These are phyloP conservation scores for Neurospora terricola DNA, from an alignment of 495 filamentous ascomycete genomes.

Conservation along the genomic window DNA sequence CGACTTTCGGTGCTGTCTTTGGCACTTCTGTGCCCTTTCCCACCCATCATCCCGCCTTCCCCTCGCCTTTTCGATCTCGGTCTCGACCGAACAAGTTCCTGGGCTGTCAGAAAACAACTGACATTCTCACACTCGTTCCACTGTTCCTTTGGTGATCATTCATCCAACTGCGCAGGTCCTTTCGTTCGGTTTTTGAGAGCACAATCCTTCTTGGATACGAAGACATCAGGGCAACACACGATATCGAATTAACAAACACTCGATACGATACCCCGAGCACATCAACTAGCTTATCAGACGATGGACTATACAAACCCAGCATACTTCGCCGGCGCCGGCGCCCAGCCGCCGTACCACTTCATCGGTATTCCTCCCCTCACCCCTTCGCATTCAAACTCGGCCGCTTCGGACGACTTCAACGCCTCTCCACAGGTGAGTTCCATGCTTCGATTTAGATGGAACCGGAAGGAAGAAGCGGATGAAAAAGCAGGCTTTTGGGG, in stretches of 20 bases:
- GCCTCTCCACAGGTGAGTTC: constrained; percentile 44
- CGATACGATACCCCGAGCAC: background rate
- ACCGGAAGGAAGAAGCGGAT: background rate
- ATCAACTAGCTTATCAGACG: background rate
- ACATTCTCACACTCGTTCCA: background rate
- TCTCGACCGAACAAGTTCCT: background rate
- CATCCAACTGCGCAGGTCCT: background rate
- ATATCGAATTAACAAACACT: background rate
- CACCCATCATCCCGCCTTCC: background rate
- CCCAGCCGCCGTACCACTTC: constrained; percentile 42
- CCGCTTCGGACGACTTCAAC: constrained; percentile 44
- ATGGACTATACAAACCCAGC: constrained; percentile 37
- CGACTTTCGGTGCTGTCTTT: background rate
- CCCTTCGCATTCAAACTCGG: constrained; percentile 42
- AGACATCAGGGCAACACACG: background rate
- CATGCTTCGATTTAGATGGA: background rate
- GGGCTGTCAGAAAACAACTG: background rate
- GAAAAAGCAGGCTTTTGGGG: background rate
- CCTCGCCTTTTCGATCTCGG: background rate
- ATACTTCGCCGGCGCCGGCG: constrained; percentile 31
- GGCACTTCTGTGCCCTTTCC: background rate
- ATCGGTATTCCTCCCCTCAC: constrained; percentile 44
- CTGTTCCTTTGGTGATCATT: background rate
- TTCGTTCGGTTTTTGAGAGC: background rate
- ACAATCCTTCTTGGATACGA: background rate